These are phyloP conservation scores for Globisporangium cystogenes DNA, from an alignment of 352 stramenopile genomes.

Conservation along the genomic window DNA sequence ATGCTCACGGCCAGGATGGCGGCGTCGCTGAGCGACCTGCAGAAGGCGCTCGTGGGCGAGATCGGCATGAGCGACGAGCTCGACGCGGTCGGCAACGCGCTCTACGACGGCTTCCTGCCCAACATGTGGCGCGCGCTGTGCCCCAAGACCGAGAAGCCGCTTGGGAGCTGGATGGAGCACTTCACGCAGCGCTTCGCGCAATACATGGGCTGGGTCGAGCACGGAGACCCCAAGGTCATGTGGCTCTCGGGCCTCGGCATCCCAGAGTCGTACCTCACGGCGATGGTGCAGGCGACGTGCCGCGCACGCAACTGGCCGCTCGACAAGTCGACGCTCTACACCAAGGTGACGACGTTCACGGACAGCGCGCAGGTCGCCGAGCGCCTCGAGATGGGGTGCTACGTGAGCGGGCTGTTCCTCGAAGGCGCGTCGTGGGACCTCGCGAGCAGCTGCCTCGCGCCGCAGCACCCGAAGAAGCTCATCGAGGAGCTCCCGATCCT, in stretches of 20 bases:
- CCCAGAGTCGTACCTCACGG: conserved; percentile 94
- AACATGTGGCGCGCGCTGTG: conserved; percentile 88
- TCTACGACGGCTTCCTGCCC: conserved; percentile 94
- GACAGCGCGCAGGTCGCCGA: conserved; percentile 53
- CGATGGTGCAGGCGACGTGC: conserved; percentile 94
- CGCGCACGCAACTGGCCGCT: conserved; percentile 92
- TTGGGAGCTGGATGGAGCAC: conserved; percentile 95
- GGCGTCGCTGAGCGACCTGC: conserved; percentile 81
- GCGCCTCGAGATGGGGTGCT: conserved; percentile 85
- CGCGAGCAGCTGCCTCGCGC: conserved; percentile 56
- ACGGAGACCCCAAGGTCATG: conserved; percentile 89
- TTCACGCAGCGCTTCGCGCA: conserved; percentile 86
- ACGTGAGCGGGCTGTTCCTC: conserved; percentile 89
- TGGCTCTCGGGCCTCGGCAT: conserved; percentile 95
- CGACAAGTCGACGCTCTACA: conserved; percentile 94
- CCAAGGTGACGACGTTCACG: conserved; percentile 86
- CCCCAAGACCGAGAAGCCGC: conserved; percentile 92
- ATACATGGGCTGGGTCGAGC: conserved; percentile 89
- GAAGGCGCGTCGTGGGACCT: conserved; percentile 94
- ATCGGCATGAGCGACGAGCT: conserved; percentile 97
- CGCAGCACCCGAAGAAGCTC: conserved; percentile 93
- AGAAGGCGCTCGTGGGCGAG: conserved; percentile 91
- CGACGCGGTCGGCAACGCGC: conserved; percentile 85
- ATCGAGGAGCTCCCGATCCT: conserved; percentile 93
- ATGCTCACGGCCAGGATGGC: conserved; percentile 83